Evolutionary conservation across 2,329 filamentous ascomycete species (phyloP).

Genomic region (Venturia aucupariae): DNA sequence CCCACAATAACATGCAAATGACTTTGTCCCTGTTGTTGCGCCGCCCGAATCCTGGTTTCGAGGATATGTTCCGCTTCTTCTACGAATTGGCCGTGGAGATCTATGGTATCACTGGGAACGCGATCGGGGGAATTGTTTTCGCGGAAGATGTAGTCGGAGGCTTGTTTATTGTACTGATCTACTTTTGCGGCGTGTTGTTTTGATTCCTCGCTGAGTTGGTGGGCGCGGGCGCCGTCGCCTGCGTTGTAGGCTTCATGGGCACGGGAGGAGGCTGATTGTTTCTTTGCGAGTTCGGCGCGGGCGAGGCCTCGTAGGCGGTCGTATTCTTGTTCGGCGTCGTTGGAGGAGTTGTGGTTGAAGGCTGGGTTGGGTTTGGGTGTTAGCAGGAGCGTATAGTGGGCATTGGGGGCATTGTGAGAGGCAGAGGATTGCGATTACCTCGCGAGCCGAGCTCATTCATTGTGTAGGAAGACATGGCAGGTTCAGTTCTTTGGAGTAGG

Average conservation of each 20-base stretch:
- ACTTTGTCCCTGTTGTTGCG: conserved; percentile 61
- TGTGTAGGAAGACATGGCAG: conserved; percentile 8
- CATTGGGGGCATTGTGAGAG: not conserved
- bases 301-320: conserved; percentile 81
- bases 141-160: conserved; percentile 88
- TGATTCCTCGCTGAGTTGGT: conserved; percentile 73
- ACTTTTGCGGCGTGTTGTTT: conserved; percentile 77
- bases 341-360: conserved; percentile 63
- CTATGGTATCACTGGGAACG: conserved; percentile 73
- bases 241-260: conserved; percentile 66
- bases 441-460: conserved; percentile 15
- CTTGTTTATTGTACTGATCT: conserved; percentile 83
- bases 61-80: conserved; percentile 91
- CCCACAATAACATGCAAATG: conserved; percentile 94
- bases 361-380: conserved; percentile 38
- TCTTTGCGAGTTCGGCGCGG: conserved; percentile 69
- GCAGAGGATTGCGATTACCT: conserved; percentile 13
- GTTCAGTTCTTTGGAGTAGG: not conserved
- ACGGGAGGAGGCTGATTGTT: conserved; percentile 62
- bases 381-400: not conserved
- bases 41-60: conserved; percentile 73
- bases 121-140: conserved; percentile 78
- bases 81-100: conserved; percentile 89
- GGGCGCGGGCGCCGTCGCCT: conserved; percentile 76
- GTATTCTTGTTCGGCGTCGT: conserved; percentile 73